Evolutionary conservation across 2,329 filamentous ascomycete genomes (phyloP), one percentile per base, ranked within the genome.

Genomic region (Alternaria ethzedia): DNA sequence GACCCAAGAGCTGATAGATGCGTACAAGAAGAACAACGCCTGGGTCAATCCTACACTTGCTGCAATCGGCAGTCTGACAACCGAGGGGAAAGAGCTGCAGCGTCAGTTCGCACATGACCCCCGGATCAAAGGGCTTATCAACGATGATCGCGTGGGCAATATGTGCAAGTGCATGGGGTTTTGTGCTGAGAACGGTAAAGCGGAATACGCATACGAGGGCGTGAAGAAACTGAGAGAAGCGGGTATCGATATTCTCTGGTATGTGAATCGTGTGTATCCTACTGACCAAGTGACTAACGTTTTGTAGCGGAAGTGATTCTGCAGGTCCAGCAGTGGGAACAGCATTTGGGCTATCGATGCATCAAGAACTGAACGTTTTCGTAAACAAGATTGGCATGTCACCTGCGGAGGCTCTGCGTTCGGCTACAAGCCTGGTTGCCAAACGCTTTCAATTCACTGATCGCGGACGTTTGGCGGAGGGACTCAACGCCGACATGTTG

Each of bases 31-130:
- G 61, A 80, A 78, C 63, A 78, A 79, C 54, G 82, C 82, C 0
- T 82, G 81, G 71, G 72, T 80, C 21, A 83, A 83, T 58, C 82
- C 82, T 2, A 83, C 82, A 0, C 71, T 84, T 10, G 75, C 74
- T 1, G 70, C 80, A 0, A 74, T 83, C 43, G 82, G 78, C 2
- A 81, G 77, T 26, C 66, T 81, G 55, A 83, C 82, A 6, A 78
- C 72, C 0, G 81, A 83, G 59, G 82, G 82, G 0, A 70, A 77
- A 59, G 72, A 73, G 3, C 54, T 78, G 54, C 81, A 83, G 57
- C 75, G 81, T 49, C 69, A 59, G 8, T 83, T 79, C 51, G 82
- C 82, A 2, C 78, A 82, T 43, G 82, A 83, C 64, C 67, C 73
- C 17, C 66, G 82, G 6, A 73, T 80, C 1, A 61, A 75, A 49